Evolutionary conservation across 371 early-diverging fungal genomes (phyloP).

Genomic region (Syncephalastrum racemosum): DNA sequence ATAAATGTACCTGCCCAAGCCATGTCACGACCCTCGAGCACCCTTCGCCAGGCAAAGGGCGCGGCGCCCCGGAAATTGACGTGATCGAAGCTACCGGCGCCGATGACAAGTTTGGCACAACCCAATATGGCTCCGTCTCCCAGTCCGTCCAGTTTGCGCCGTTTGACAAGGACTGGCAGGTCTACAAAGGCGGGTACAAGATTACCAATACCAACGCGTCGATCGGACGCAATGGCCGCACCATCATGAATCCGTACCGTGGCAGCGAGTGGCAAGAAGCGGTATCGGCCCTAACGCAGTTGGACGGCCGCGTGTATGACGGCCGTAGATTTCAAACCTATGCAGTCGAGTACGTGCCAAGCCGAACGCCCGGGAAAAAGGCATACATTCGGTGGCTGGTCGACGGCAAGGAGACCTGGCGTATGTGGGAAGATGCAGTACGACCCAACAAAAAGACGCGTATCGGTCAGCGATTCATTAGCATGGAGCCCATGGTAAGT

Average conservation of each 20-base stretch:
- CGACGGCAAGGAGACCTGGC: constrained; percentile 42
- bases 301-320: constrained; percentile 28
- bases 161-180: constrained; percentile 42
- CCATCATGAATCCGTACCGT: constrained; percentile 39
- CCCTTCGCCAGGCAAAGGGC: constrained; percentile 52
- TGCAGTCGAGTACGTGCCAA: constrained; percentile 43
- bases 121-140: constrained; percentile 24
- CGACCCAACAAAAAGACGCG: constrained; percentile 28
- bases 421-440: constrained; percentile 37
- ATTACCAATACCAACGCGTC: constrained; percentile 20
- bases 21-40: constrained; percentile 34
- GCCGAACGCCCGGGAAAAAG: constrained; percentile 30
- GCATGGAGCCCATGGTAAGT: no score
- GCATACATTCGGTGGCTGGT: constrained; percentile 47
- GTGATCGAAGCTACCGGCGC: constrained; percentile 48
- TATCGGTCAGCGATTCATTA: no score
- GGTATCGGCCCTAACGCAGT: constrained; percentile 35
- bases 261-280: constrained; percentile 45
- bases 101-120: constrained; percentile 14
- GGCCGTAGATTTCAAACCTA: constrained; percentile 38
- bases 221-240: constrained; percentile 17
- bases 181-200: constrained; percentile 15
- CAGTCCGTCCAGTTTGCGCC: constrained; percentile 53
- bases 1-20: constrained; percentile 48
- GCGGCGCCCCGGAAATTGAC: constrained; percentile 60